phyloP scores from a whole-genome alignment of 2,329 filamentous ascomycete species.

The Escovopsis sp. region DNA sequence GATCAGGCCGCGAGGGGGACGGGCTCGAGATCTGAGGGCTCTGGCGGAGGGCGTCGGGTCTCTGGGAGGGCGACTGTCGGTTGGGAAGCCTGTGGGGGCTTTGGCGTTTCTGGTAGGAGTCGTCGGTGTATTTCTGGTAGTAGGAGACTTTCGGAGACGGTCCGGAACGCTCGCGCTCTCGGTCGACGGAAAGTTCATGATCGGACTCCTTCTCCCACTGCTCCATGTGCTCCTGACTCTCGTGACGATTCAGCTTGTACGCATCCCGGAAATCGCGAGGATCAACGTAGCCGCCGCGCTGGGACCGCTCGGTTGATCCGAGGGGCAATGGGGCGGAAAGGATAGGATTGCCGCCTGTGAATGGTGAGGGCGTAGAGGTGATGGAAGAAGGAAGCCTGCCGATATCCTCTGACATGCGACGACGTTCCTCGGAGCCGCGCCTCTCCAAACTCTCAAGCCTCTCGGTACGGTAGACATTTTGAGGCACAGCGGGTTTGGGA shows the following conservation, averaged over 20 bases:
- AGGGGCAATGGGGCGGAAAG: slow-evolving; percentile 1
- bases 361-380: neutral
- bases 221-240: neutral
- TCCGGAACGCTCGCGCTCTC: neutral
- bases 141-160: neutral
- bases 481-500: slow-evolving; percentile 58
- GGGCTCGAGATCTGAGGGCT: no score
- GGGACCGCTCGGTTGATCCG: neutral
- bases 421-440: slow-evolving; percentile 17
- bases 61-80: no score
- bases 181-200: neutral
- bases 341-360: neutral
- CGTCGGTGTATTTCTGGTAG: neutral
- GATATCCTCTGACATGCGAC: slow-evolving; percentile 22
- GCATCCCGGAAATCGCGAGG: neutral
- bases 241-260: neutral
- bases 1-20: no score
- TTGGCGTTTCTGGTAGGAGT: neutral
- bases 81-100: neutral
- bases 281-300: neutral
- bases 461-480: slow-evolving; percentile 47
- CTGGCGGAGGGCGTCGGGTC: no score
- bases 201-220: neutral
- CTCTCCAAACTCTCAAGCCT: slow-evolving; percentile 23
- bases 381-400: slow-evolving; percentile 14